These are phyloP conservation scores for Rhodomyrtus tomentosa DNA, from an alignment of 345 rosid genomes.

Conservation along the genomic window DNA sequence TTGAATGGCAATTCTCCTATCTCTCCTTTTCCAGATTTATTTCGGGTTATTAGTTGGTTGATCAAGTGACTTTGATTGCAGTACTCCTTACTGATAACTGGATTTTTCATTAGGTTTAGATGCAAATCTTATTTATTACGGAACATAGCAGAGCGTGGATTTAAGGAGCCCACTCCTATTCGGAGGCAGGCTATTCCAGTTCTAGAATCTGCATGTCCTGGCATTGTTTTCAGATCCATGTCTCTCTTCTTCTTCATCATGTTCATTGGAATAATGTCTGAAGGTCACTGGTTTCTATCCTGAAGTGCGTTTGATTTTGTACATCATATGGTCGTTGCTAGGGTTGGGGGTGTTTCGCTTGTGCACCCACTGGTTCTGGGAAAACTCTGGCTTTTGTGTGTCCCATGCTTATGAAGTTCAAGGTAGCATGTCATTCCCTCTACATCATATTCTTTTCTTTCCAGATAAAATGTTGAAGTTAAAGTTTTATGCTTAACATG, in stretches of 20 bases:
- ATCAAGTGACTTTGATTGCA: not conserved
- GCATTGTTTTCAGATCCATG: not conserved
- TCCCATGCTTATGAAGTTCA: conserved; percentile 89
- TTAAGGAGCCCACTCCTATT: conserved; percentile 91
- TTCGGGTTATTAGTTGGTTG: not conserved
- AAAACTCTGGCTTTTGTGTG: conserved; percentile 86
- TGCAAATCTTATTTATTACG: conserved; percentile 50
- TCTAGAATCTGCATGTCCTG: conserved; percentile 64
- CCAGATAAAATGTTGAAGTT: conserved; percentile 3
- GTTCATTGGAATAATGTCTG: not conserved
- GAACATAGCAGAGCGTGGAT: conserved; percentile 74
- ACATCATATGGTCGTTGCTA: not conserved
- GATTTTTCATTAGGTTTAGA: conserved; percentile 37
- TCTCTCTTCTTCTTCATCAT: not conserved
- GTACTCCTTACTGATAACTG: not conserved
- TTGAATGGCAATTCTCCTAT: not conserved
- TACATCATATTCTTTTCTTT: not conserved
- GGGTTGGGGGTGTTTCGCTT: conserved; percentile 94
- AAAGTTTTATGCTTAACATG: conserved; percentile 20
- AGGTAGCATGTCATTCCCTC: conserved; percentile 31
- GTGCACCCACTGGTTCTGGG: conserved; percentile 98
- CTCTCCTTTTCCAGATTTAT: not conserved
- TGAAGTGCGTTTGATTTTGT: not conserved
- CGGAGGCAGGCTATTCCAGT: conserved; percentile 95
- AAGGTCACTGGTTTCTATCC: not conserved